Conservation (phyloP, 2,329 filamentous ascomycete genomes). For the Rutstroemia sp. region DNA sequence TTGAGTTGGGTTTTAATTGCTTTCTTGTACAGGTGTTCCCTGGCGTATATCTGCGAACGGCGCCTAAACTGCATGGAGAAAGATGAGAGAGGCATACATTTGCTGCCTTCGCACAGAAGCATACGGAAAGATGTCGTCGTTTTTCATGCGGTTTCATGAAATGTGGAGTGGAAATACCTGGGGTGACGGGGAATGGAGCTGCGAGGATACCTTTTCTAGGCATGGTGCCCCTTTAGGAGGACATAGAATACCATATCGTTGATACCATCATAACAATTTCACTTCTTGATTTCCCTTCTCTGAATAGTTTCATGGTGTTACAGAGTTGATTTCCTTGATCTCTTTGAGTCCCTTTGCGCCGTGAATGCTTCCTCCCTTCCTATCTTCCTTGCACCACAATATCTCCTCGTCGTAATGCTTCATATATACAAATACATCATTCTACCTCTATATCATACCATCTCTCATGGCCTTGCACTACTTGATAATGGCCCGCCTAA, state of each 20-base stretch:
- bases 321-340: not conserved
- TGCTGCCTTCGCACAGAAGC: not conserved
- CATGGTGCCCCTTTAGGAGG: not conserved
- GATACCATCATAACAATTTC: not conserved
- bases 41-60: constrained; percentile 16
- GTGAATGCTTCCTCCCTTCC: not conserved
- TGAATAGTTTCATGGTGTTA: not conserved
- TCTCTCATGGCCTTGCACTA: no score
- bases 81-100: constrained; percentile 11
- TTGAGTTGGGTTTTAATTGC: constrained; percentile 9
- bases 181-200: not conserved
- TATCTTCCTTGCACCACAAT: not conserved
- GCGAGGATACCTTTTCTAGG: not conserved
- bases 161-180: not conserved
- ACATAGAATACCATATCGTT: constrained; percentile 7
- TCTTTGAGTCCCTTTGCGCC: constrained; percentile 4
- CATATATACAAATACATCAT: constrained; percentile 5
- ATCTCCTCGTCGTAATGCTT: not conserved
- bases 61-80: constrained; percentile 11
- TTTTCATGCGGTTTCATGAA: no score
- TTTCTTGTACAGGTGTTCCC: constrained; percentile 17
- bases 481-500: no score
- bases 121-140: not conserved
- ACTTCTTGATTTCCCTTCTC: not conserved
- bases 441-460: not conserved